Percentiles rank a stretch among this genome's conserved stretches.
Evolutionary conservation across 176 grass and related monocot species (phyloP).

Genomic region (Rhynchospora pubera): DNA sequence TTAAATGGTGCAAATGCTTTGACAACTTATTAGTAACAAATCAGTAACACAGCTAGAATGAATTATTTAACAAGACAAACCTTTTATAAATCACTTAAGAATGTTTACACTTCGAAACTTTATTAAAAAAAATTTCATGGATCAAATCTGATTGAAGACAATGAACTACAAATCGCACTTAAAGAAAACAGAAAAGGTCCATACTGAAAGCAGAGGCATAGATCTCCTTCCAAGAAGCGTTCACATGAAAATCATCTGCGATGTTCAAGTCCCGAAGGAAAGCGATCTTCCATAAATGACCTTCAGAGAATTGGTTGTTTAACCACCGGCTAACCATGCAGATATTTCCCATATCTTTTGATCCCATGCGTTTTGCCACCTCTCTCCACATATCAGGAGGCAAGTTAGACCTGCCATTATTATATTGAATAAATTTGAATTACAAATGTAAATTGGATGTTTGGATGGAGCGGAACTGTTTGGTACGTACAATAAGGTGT

Average conservation of each 20-base stretch:
- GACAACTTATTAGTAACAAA: no score
- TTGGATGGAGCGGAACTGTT: neutral
- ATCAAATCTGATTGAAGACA: no score
- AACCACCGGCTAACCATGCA: slow-evolving; percentile 56
- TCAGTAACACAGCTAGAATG: no score
- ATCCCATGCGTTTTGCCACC: slow-evolving; percentile 69
- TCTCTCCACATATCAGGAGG: slow-evolving; percentile 64
- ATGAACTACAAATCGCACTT: no score
- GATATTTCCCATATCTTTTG: slow-evolving; percentile 50
- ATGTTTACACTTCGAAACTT: neutral
- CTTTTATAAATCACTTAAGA: no score
- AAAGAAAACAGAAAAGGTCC: neutral
- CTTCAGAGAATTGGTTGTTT: slow-evolving; percentile 44
- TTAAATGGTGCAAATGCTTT: neutral
- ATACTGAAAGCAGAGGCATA: slow-evolving; percentile 63
- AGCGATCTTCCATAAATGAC: slow-evolving; percentile 68
- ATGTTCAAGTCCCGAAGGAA: slow-evolving; percentile 72
- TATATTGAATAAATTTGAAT: neutral
- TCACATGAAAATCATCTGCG: slow-evolving; percentile 19
- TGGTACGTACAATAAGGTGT: neutral
- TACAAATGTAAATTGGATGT: slow-evolving; percentile 12
- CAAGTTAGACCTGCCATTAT: slow-evolving; percentile 45
- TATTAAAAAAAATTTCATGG: no score
- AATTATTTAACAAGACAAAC: no score
- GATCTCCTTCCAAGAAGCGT: slow-evolving; percentile 60